Percentiles rank a stretch among this genome's conserved stretches.
These are phyloP conservation scores for Botrytis galanthina DNA, from an alignment of 2,329 filamentous ascomycete genomes.

Conservation along the genomic window DNA sequence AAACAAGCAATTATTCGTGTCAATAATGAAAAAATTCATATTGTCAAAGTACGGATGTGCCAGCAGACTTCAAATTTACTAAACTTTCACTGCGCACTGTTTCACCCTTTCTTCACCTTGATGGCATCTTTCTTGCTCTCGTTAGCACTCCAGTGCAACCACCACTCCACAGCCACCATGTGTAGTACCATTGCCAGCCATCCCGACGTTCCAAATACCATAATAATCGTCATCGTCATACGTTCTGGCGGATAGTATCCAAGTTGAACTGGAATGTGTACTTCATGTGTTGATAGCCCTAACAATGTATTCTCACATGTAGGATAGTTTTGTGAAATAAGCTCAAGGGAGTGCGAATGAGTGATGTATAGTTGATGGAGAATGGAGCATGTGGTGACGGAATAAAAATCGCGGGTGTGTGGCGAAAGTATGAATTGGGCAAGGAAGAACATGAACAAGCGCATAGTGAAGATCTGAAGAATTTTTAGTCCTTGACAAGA, in stretches of 20 bases:
- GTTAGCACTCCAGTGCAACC: neutral
- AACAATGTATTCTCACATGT: neutral
- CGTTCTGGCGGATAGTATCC: neutral
- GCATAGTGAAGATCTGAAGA: constrained; percentile 4
- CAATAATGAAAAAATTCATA: neutral
- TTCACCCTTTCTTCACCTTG: neutral
- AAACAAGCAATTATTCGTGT: neutral
- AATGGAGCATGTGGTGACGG: neutral
- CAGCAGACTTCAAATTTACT: neutral
- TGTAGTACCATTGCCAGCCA: neutral
- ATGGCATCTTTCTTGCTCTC: neutral
- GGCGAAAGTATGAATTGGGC: neutral
- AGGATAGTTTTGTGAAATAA: constrained; percentile 4
- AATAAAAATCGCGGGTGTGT: constrained; percentile 4
- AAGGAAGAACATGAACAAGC: neutral
- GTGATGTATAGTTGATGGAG: neutral
- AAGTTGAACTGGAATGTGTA: neutral
- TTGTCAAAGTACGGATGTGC: no score
- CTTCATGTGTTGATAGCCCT: neutral
- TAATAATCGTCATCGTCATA: neutral
- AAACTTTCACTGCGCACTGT: neutral
- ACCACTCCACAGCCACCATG: neutral
- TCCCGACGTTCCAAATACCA: constrained; percentile 2
- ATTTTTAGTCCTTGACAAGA: neutral
- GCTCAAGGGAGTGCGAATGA: neutral